Evolutionary conservation across 1,284 basidiomycete genomes (phyloP), one percentile per base, ranked within the genome.

Genomic region (Malassezia yamatoensis): DNA sequence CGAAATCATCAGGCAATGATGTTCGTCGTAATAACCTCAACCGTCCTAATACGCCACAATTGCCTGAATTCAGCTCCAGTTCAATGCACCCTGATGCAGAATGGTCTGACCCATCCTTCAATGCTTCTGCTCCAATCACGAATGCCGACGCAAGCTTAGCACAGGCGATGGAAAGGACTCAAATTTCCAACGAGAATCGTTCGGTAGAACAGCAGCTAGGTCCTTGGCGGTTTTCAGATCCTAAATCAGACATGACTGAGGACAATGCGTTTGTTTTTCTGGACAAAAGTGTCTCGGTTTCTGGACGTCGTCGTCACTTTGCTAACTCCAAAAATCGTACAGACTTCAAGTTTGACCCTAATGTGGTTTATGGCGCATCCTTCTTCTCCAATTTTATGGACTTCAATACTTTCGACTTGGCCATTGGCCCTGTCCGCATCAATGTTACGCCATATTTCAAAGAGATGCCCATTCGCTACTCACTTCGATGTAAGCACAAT

Each of bases 241-340:
- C 74, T 5, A 63, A 61, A 1, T 65, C 70, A 3, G 77, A 78
- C 56, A 71, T 75, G 54, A 63, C 76, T 36, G 77, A 78, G 60
- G 77, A 77, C 66, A 76, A 77, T 45, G 72, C 70, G 0, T 78
- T 78, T 53, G 70, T 78, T 32, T 77, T 77, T 49, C 67, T 71
- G 13, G 68, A 72, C 24, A 62, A 67, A 20, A 71, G 67, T 32
- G 64, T 76, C 3, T 57, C 70, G 3, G 72, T 76, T 3, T 65
- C 76, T 0, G 66, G 74, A 43, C 65, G 77, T 36, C 59, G 77
- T 12, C 76, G 77, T 57, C 60, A 75, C 53, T 77, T 77, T 54
- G 65, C 71, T 6, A 51, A 63, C 20, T 63, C 66, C 6, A 60
- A 73, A 58, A 52, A 75, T 62, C 47, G 76, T 0, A 57, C 70